Percentiles rank a stretch among this genome's conserved stretches.
These are phyloP conservation scores for Geotrichum aggregatum DNA, from an alignment of 1,139 yeast species.

Conservation along the genomic window DNA sequence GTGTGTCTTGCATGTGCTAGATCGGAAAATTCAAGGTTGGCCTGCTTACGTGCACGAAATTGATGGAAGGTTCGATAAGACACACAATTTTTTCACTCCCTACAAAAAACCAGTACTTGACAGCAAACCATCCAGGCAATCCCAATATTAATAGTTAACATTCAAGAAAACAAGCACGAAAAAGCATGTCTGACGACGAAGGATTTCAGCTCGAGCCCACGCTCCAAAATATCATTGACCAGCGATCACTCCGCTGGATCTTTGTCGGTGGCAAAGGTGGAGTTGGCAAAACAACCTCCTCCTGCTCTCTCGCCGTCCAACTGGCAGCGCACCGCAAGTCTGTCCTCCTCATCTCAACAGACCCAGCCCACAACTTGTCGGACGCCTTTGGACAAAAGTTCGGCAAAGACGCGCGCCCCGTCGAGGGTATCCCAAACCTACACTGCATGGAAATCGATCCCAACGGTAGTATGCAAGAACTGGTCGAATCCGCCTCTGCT, in stretches of 20 bases:
- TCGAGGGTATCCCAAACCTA: slow-evolving; percentile 79
- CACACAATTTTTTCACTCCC: too few species aligned
- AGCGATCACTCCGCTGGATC: slow-evolving; percentile 75
- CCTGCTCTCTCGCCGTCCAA: slow-evolving; percentile 92
- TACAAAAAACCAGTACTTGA: too few species aligned
- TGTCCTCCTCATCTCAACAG: slow-evolving; percentile 87
- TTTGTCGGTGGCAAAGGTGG: slow-evolving; percentile 99
- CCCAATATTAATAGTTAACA: too few species aligned
- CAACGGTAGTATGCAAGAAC: slow-evolving; percentile 85
- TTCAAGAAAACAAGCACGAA: too few species aligned
- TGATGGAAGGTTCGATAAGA: too few species aligned
- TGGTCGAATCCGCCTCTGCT: slow-evolving; percentile 61
- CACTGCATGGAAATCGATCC: slow-evolving; percentile 99
- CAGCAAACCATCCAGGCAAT: too few species aligned
- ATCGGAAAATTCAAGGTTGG: too few species aligned
- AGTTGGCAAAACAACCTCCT: slow-evolving; percentile 96
- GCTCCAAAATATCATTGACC: slow-evolving; percentile 42
- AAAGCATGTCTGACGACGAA: slow-evolving; percentile 21
- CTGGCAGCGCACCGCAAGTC: slow-evolving; percentile 74
- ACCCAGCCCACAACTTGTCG: slow-evolving; percentile 94
- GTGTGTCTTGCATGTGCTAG: too few species aligned
- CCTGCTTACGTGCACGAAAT: too few species aligned
- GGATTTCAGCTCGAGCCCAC: slow-evolving; percentile 39
- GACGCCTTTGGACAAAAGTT: slow-evolving; percentile 98
- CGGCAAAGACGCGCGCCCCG: slow-evolving; percentile 92